Base-by-base conservation (phyloP, 768 basidiomycete genomes). In the Tubosaeta brunneosetosa region DNA sequence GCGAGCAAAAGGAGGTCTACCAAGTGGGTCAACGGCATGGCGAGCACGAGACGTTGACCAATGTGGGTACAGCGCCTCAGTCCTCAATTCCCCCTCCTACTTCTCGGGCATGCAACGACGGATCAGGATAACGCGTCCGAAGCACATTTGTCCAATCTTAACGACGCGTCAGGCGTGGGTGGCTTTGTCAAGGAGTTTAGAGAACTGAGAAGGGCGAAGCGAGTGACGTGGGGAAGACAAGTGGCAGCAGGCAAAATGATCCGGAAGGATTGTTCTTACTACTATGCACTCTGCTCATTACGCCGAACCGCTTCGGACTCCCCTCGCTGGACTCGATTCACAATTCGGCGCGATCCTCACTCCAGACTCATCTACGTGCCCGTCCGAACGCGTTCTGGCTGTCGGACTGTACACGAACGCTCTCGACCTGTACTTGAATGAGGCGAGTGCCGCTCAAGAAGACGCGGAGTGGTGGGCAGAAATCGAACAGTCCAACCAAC, bases 51-150 rank as follows among this genome's bases (percentile, higher is more conserved):
- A 34, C 41, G 25, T 19, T 14, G 32, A 34, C 60, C 61, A 43
- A 67, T 25, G 27, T 25, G 47, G 13, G n/a, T 36, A 17, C 53
- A 97, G 94, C 83, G 89, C 44, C 88, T 89, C 62, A 83, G 84
- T 3, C 86, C 91, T 0, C 87, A 91, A 60, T 95, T 97, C 63
- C 84, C 97, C 29, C 80, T 91, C 44, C 81, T 94, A 73, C 85
- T 94, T 3, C 78, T 95, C 12, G 80, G 84, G 41, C 94, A 97
- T 65, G 88, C 92, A 31, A 86, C 87, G 16, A 92, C 87, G 0
- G 86, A 87, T 19, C 94, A 94, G 69, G 95, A 98, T 58, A 93
- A 94, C 52, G 73, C 80, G 13, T 94, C 92, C 1, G 95, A 98
- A 68, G 75, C 83, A 2, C 82, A 0, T 97, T 97, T 65, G 79